Evolutionary conservation across 768 basidiomycete species (phyloP), one percentile per base, ranked within the genome.

Genomic region (Lactarius vividus): DNA sequence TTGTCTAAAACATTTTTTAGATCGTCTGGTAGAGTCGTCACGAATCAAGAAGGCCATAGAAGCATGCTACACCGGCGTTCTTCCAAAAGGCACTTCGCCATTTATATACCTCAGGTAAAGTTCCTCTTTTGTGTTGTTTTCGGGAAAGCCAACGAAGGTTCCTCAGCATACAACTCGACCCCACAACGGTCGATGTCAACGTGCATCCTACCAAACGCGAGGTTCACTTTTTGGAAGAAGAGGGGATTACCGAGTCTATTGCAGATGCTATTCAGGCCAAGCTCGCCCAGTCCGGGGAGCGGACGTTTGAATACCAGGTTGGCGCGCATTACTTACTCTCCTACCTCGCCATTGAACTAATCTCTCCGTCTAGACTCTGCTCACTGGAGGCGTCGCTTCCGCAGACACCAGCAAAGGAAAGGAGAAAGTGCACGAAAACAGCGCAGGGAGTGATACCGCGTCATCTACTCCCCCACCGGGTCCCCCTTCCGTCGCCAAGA

Each of bases 141-240:
- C 35, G 6, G 35, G 13, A 16, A 54, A 37, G 20, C 44, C 35
- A 15, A 58, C 65, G 67, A 16, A 58, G 16, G 31, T 54, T 63
- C 15, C 31, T 11, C 66, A 96, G 95, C 70, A 75, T 98, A 52
- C 81, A 87, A 49, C 88, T 98, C 70, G 88, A 94, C 67, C 94
- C 95, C 0, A 83, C 86, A 35, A 87, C 90, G 29, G 89, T 99
- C 20, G 97, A 99, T 71, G 96, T 98, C 61, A 99, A 99, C 71
- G 94, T 98, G 9, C 96, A 98, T 74, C 97, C 96, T 0, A 98
- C 97, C 2, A 99, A 99, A 75, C 89, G 91, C 54, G 96, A 98
- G 74, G 94, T 98, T 1, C 92, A 94, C 70, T 98, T 98, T 72
- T 75, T 98, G 57, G 86, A 97, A 67, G 94, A 98, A 74, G 96